Conservation (phyloP, 176 grass and related monocot species). For the Carex scoparia region DNA sequence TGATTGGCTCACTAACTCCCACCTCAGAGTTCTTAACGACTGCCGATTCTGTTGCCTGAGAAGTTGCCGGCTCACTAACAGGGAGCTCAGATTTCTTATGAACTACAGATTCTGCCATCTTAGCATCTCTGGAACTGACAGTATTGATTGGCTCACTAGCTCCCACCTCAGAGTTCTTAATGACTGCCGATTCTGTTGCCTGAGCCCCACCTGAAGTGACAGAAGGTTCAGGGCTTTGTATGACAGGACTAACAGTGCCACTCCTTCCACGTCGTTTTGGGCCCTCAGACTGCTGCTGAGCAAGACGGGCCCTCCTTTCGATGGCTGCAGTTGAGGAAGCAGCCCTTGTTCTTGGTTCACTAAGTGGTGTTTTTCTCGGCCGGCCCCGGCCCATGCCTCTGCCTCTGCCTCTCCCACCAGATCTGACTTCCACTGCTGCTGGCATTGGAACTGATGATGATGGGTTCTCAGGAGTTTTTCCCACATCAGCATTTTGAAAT, state of each 20-base stretch:
- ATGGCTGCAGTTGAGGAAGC: constrained; percentile 17
- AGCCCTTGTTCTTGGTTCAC: constrained; percentile 24
- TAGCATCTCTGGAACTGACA: not conserved
- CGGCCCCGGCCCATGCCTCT: constrained; percentile 15
- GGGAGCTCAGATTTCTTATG: constrained; percentile 16
- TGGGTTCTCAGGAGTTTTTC: constrained; percentile 34
- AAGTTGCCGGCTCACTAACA: constrained; percentile 7
- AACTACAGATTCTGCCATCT: not conserved
- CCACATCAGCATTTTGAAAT: constrained; percentile 35
- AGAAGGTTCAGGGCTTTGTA: constrained; percentile 17
- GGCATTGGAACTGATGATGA: constrained; percentile 7
- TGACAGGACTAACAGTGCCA: constrained; percentile 10
- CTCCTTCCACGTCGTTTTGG: constrained; percentile 22
- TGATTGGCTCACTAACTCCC: not conserved
- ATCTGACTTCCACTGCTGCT: constrained; percentile 38
- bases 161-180: not conserved
- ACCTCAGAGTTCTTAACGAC: not conserved
- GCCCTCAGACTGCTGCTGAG: constrained; percentile 22
- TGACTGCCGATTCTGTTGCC: constrained; percentile 3
- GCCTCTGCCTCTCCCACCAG: constrained; percentile 25
- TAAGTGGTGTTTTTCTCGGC: constrained; percentile 1
- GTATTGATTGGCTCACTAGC: not conserved
- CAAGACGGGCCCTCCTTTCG: constrained; percentile 20
- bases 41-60: not conserved
- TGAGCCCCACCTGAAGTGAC: not conserved